Base-by-base conservation (phyloP, 1,139 yeast genomes). In the Entelexis paramagnoliae region DNA sequence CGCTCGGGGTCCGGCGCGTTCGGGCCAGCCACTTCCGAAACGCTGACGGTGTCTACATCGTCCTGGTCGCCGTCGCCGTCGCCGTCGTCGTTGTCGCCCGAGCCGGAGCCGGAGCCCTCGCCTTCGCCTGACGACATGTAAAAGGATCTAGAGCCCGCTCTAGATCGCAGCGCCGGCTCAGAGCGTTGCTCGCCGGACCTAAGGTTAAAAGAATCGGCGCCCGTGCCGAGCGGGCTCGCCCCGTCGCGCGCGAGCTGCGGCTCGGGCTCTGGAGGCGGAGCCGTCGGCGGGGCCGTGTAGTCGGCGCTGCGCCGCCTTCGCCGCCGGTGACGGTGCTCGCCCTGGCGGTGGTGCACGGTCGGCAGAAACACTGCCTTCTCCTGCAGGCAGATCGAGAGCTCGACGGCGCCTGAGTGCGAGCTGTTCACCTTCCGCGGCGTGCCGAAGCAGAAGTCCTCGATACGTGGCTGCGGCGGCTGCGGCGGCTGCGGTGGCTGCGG, bases 331-430 rank as follows among this genome's bases (percentile, higher is more conserved):
- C 32, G 42, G 19, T 40, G 46, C 30, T 26, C 20, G 24, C 46
- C 28, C 29, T 34, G 40, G 19, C 51, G 44, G 38, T 44, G 39
- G 32, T 44, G 47, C 34, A 54, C 50, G 20, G 46, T 32, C 2
- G 68, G 60, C 49, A 67, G 54, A 47, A 63, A 67, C 2, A 67
- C 53, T 2, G 62, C 61, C 16, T 64, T 64, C 55, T 67, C 69
- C 51, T 67, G 69, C 13, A 66, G 51, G n/a, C 66, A 57, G 13
- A 67, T 58, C 16, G 62, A 64, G 24, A 67, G 57, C 26, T 67
- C 67, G 28, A 67, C 59, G 26, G 58, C 51, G 13, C 68, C 67
- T 4, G 66, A 63, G 46, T 64, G 68, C 14, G 70, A 65, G 46
- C 62, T 56, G 41, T 58, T 61, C 32, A 67, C 58, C 26, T 61